Percentiles rank a stretch among this genome's conserved stretches.
phyloP scores from a whole-genome alignment of 139 green algal genomes.

The Tetraselmis striata region DNA sequence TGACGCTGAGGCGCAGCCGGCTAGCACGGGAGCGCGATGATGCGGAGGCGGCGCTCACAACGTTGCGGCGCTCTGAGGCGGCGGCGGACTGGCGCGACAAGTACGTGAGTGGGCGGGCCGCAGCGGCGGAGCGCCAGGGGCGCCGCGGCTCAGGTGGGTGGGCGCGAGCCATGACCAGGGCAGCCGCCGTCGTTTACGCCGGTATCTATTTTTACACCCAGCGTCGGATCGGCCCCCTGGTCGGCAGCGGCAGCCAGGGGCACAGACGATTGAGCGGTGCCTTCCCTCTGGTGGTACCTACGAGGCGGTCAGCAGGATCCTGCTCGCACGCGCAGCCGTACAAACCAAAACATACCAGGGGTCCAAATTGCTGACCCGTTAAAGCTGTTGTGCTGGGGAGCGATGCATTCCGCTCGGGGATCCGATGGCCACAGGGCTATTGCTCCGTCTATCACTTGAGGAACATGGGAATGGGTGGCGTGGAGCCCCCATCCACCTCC shows the following conservation, averaged over 20 bases:
- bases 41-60: constrained; percentile 30
- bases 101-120: not conserved
- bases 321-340: too few species aligned
- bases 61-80: constrained; percentile 23
- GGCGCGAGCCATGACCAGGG: not conserved
- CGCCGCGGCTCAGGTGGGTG: not conserved
- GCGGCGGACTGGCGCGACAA: not conserved
- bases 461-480: constrained; percentile 1
- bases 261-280: too few species aligned
- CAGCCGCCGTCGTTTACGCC: too few species aligned
- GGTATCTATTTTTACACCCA: too few species aligned
- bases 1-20: constrained; percentile 58
- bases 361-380: too few species aligned
- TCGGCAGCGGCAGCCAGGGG: too few species aligned
- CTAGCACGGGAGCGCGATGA: constrained; percentile 26
- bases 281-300: too few species aligned
- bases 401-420: not conserved
- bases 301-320: too few species aligned
- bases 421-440: not conserved
- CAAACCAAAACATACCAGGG: too few species aligned
- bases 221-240: too few species aligned
- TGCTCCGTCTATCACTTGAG: constrained; percentile 5
- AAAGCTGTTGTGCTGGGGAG: not conserved
- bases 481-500: not conserved
- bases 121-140: not conserved